Evolutionary conservation across 306 rosid genomes (phyloP), one percentile per base, ranked within the genome.

Genomic region (Purshia tridentata): DNA sequence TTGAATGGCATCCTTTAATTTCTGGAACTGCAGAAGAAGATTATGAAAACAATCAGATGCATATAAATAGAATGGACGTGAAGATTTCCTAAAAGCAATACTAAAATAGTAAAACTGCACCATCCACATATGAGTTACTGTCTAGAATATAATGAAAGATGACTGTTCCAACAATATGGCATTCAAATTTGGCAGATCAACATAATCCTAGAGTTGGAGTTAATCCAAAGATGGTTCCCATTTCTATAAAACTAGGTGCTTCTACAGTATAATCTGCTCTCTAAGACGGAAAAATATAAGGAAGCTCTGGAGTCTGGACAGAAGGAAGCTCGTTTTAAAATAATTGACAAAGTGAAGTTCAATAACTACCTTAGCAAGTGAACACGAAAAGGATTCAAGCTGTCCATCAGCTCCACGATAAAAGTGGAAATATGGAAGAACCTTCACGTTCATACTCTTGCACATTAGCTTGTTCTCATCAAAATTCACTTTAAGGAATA

Each of bases 381-480:
- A 95, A 84, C 99, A 95, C 10, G 98, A 95, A 85, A 95, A 95
- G 39, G 99, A 80, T 76, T 95, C 98, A 66, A 91, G 82, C 76
- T 87, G 96, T 47, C 99, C 97, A 23, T 91, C 96, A 16, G 98
- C 96, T 70, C 97, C 99, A 63, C 98, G 94, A 78, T 95, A 95
- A 60, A 95, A 95, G 81, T 92, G 99, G 88, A 95, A 95, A 78
- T 77, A 95, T 70, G 99, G 99, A 83, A 95, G 98, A 60, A 91
- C 98, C 91, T 80, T 95, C 65, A 95, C 99, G 64, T 90, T 91
- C 89, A 95, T 53, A 77, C 98, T 90, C 81, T 88, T 91, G 87
- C 99, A 95, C 99, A 95, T 95, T 16, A 89, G 90, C 83, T 95
- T 95, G 72, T 95, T 95, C 88, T 95, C 99, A 73, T 95, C 99